Conservation (phyloP, 495 filamentous ascomycete species). For the Penicillium angulare region DNA sequence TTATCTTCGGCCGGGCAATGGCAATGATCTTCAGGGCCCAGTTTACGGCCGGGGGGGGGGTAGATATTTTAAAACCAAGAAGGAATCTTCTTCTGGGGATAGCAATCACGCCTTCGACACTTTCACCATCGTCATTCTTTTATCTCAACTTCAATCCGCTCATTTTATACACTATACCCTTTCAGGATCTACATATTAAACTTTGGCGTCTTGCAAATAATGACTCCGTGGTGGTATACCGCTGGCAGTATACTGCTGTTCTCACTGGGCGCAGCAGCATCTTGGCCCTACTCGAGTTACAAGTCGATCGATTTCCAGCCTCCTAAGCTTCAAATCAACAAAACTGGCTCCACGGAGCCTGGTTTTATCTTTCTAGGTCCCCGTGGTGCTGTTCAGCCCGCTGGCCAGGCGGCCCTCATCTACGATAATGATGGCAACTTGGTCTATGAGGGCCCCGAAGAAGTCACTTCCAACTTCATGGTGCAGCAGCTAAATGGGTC, state of each 20-base stretch:
- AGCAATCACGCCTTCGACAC: constrained; percentile 1
- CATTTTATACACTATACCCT: not conserved
- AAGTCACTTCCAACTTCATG: constrained; percentile 16
- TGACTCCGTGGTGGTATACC: constrained; percentile 19
- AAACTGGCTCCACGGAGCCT: constrained; percentile 25
- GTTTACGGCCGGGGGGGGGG: not conserved
- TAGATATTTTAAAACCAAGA: not conserved
- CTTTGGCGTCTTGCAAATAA: not conserved
- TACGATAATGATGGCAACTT: constrained; percentile 27
- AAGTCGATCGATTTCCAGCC: constrained; percentile 21
- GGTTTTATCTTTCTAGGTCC: constrained; percentile 28
- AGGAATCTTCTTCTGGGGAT: not conserved
- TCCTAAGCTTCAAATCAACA: constrained; percentile 24
- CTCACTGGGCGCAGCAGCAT: constrained; percentile 18
- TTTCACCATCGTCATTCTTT: constrained; percentile 14
- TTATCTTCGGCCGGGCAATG: not conserved
- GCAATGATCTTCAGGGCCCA: constrained; percentile 20
- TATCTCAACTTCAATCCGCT: not conserved
- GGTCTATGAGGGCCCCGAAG: constrained; percentile 20
- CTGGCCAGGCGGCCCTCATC: constrained; percentile 22
- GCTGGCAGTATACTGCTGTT: constrained; percentile 27
- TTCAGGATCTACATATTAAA: not conserved
- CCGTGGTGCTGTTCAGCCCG: not conserved
- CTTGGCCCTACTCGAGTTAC: constrained; percentile 21
- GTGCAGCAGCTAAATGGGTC: constrained; percentile 24